Evolutionary conservation across 257 asterid species (phyloP), one percentile per base, ranked within the genome.

Genomic region (Salvia hispanica): DNA sequence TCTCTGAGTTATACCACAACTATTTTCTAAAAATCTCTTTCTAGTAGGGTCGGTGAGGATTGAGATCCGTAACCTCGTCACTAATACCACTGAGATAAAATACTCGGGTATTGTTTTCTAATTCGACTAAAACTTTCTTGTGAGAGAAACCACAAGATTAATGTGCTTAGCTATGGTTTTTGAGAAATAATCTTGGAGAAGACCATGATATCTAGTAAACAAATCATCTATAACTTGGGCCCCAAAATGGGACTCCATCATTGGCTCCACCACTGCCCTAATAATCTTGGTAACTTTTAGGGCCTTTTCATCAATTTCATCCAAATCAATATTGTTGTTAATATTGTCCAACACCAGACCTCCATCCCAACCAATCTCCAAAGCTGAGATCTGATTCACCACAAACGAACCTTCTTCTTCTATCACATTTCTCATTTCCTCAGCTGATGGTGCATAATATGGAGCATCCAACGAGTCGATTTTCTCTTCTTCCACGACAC

Each of bases 241-340:
- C 40, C 96, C 95, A 68, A 89, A 86, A 7, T 76, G 84, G 5
- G 69, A 11, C 67, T 62, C 83, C 47, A 89, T 2, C 86, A 86
- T 84, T 2, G 94, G 72, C 57, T 89, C 96, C 34, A 86, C 80
- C 81, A 86, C 96, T 0, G 89, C 95, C 76, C 95, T 81, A 12
- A 78, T 71, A 39, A 63, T 78, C 33, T 72, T 77, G 8, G 86
- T 81, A 34, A 86, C 82, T 25, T 15, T 70, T 33, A 76, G 70
- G 3, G 89, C 93, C 28, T 70, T 80, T 0, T 15, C 7, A 31
- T 39, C 21, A 0, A 4, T 5, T 0, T 43, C 63, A 10, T 59
- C 9, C 21, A 18, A 18, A 18, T 1, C 21, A 18, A 18, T 18
- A 18, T 18, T 18, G 21, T 18, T 18, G 21, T 18, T 18, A 18